Evolutionary conservation across 495 filamentous ascomycete genomes (phyloP), one percentile per base, ranked within the genome.

Genomic region (Penicillium herquei): DNA sequence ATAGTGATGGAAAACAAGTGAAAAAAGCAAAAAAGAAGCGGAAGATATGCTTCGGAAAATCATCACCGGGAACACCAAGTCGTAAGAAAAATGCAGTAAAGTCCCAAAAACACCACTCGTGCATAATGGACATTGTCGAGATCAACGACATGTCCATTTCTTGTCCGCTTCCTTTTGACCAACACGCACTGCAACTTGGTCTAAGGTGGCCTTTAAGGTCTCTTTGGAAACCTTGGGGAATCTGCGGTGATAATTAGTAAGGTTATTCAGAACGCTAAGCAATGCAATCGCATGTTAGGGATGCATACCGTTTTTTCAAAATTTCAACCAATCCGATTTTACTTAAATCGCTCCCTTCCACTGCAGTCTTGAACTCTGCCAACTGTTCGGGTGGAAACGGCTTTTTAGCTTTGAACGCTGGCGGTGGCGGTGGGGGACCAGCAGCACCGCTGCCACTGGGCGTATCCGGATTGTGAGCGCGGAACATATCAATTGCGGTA

Each of bases 251-350:
- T 44, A 41, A 45, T 58, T 43, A 66, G 50, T 40, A 49, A 37
- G 39, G n/a, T 1, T 4, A 18, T 16, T 3, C 49, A 32, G 6
- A 17, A 18, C 7, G 17, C 3, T 10, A 30, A 6, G n/a, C n/a
- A 14, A 13, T 30, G 48, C 21, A 39, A 31, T 52, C 9, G 17
- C 18, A 39, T 10, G 45, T 13, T 14, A 16, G 40, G 0, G 16
- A 11, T 35, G 66, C 74, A 49, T 65, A 81, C 74, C 79, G 78
- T 72, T 86, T 85, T 72, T 90, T 88, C 55, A 96, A 64, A 16
- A 86, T 73, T 68, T 95, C 91, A 13, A 91, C 73, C 55, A 96
- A 65, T 0, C 88, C 91, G 0, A 82, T 69, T 70, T 96, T 96
- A 2, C 81, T 88, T 49, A 90, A 74, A 55, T 87, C 81, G 68